Base-by-base conservation (phyloP, 176 grass and related monocot species). In the Cenchrus americanus region DNA sequence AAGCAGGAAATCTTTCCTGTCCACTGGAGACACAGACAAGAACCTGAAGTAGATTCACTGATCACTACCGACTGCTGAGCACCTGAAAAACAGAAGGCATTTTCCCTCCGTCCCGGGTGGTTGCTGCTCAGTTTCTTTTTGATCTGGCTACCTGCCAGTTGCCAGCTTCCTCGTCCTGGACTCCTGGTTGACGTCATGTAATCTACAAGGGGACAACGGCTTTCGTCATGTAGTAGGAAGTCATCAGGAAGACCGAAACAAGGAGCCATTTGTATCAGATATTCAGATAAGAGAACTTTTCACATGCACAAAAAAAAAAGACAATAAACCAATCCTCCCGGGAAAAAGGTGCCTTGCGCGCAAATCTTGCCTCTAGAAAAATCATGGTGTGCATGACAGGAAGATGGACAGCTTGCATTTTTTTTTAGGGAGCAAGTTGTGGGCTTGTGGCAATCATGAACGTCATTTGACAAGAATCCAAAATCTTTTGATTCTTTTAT, bases 101-200 rank as follows among this genome's bases (percentile, higher is more conserved):
- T 13, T 58, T 41, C 44, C 44, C 47, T 58, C 62, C 82, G 12
- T 81, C 27, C 51, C 48, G 4, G 54, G 7, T 11, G 41, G 27
- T 43, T 65, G 80, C 21, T 23, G 59, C 66, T 64, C 6, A 37
- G 69, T 71, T 34, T 74, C 47, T 66, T 65, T 63, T 47, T 57
- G 66, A 3, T 21, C n/a, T 23, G 47, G 14, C 41, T 54, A 12
- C 21, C 5, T 17, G 26, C 6, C 10, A 14, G 6, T 21, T 21
- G 71, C 7, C 40, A 27, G 77, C 49, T 71, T 70, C 57, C 46
- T 26, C 52, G 19, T 85, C 63, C 4, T 30, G 27, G 27, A 30
- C 27, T 30, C 27, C 27, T 75, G 49, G 24, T 40, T 24, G 19
- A 26, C 72, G 62, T 61, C 41, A 60, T 76, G 60, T 14, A 61